Evolutionary conservation across 306 rosid genomes (phyloP).

Genomic region (Malus fusca): DNA sequence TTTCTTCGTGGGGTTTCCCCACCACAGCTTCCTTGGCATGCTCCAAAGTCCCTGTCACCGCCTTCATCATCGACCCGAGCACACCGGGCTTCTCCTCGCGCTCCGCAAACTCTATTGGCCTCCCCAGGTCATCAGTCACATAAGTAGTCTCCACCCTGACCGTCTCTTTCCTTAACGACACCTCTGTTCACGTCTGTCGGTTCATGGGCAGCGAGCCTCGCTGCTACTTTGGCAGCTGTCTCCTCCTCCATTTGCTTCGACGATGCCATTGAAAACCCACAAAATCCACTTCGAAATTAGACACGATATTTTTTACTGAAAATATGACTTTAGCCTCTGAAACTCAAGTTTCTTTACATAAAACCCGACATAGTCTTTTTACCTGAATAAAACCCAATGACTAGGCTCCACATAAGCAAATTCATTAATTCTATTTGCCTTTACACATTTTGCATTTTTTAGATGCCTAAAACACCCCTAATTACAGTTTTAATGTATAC

Average conservation of each 20-base stretch:
- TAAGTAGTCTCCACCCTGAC: not conserved
- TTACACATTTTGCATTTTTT: too few species aligned
- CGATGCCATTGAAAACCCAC: constrained; percentile 44
- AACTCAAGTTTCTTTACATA: too few species aligned
- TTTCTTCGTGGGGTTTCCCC: constrained; percentile 34
- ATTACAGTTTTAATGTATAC: too few species aligned
- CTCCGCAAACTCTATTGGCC: constrained; percentile 9
- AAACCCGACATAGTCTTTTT: too few species aligned
- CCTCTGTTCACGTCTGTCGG: constrained; percentile 1
- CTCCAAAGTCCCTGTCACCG: constrained; percentile 44
- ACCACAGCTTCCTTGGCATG: constrained; percentile 64
- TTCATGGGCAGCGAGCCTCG: too few species aligned
- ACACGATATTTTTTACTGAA: too few species aligned
- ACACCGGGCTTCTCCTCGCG: constrained; percentile 39
- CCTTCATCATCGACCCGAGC: constrained; percentile 47
- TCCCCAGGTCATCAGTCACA: not conserved
- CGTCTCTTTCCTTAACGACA: not conserved
- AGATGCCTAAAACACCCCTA: too few species aligned
- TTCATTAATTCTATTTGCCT: too few species aligned
- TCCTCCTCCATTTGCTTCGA: constrained; percentile 39
- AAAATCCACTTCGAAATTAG: not conserved
- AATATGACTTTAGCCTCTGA: too few species aligned
- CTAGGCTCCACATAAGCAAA: too few species aligned
- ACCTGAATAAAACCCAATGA: too few species aligned
- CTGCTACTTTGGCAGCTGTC: constrained; percentile 55